These are phyloP conservation scores for Conticribra weissflogii DNA, from an alignment of 108 stramenopile genomes.

Conservation along the genomic window DNA sequence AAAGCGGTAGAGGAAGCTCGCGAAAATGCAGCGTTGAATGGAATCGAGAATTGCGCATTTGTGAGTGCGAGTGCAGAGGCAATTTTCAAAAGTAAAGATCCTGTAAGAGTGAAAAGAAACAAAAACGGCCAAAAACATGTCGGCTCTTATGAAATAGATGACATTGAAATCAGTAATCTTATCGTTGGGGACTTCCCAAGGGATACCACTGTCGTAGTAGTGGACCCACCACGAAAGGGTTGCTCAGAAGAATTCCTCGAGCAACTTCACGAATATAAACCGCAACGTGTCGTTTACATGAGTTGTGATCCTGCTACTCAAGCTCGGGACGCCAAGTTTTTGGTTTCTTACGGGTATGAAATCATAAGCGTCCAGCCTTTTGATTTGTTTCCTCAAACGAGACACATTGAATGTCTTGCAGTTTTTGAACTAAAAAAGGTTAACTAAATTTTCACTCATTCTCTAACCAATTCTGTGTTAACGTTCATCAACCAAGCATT, in stretches of 20 bases:
- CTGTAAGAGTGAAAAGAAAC: constrained; percentile 16
- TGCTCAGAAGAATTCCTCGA: constrained; percentile 89
- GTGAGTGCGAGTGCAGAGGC: constrained; percentile 88
- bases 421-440: constrained; percentile 69
- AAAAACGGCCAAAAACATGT: constrained; percentile 1
- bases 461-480: too few species aligned
- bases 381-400: constrained; percentile 96
- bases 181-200: constrained; percentile 72
- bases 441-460: neutral
- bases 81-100: constrained; percentile 74
- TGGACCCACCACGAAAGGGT: constrained; percentile 98
- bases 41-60: constrained; percentile 80
- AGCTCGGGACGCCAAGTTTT: constrained; percentile 90
- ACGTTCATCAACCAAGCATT: too few species aligned
- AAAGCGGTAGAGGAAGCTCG: constrained; percentile 79
- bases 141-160: neutral
- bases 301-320: constrained; percentile 96
- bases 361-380: constrained; percentile 89
- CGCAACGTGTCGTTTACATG: constrained; percentile 94
- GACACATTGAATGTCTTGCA: constrained; percentile 97
- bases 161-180: constrained; percentile 16
- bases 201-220: constrained; percentile 89
- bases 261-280: constrained; percentile 87
- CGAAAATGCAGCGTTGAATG: constrained; percentile 84
- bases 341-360: constrained; percentile 82